Conservation (phyloP, 2,329 filamentous ascomycete species). For the Colletotrichum cordylinicola region DNA sequence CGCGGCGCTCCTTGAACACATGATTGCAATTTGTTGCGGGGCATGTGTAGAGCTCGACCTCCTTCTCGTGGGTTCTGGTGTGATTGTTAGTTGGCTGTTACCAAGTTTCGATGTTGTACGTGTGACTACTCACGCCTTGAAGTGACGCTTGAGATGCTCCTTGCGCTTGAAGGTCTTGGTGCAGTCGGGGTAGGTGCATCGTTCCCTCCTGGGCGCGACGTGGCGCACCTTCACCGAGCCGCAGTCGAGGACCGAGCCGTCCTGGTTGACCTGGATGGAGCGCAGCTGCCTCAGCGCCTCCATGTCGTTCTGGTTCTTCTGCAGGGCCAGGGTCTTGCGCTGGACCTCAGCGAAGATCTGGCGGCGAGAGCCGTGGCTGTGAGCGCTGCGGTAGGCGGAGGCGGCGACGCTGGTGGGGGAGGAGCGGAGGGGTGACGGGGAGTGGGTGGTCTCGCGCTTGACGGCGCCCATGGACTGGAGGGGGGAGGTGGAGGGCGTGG, state of each 20-base stretch:
- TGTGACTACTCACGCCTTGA: constrained; percentile 53
- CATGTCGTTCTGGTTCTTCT: constrained; percentile 39
- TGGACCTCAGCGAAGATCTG: constrained; percentile 48
- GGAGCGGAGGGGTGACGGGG: constrained; percentile 33
- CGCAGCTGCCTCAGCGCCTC: constrained; percentile 22
- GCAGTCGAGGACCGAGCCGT: constrained; percentile 18
- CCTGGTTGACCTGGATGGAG: constrained; percentile 22
- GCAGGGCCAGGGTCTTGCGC: constrained; percentile 49
- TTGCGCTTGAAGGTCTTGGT: constrained; percentile 55
- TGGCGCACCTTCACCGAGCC: constrained; percentile 20
- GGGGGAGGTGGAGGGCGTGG: constrained; percentile 33
- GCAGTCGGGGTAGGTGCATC: constrained; percentile 53
- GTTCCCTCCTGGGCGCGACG: constrained; percentile 23
- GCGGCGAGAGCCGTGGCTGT: constrained; percentile 34
- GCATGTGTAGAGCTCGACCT: constrained; percentile 22
- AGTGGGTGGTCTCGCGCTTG: constrained; percentile 39
- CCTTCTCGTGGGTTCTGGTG: constrained; percentile 20
- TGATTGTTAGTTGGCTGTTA: constrained; percentile 25
- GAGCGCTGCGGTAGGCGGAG: constrained; percentile 28
- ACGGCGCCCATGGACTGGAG: constrained; percentile 36
- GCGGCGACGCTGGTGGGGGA: constrained; percentile 36
- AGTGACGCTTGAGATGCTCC: constrained; percentile 63
- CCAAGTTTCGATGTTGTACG: no score
- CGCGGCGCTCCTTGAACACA: constrained; percentile 25
- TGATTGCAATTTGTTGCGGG: constrained; percentile 23